Conservation (phyloP, 768 basidiomycete genomes). For the Mycena belliarum region DNA sequence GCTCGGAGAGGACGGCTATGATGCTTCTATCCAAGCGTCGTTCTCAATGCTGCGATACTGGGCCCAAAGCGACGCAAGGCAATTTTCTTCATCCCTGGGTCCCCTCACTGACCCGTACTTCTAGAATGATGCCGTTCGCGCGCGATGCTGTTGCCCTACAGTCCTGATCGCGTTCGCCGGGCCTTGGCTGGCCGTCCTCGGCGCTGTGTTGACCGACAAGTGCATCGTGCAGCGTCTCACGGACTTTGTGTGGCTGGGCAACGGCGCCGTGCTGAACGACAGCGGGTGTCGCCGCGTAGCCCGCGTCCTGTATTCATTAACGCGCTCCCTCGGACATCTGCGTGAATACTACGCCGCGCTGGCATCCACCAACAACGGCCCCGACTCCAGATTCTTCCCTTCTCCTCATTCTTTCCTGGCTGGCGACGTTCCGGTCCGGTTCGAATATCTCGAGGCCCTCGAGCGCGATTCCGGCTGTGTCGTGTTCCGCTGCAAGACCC, state of each 20-base stretch:
- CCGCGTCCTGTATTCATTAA: conserved; percentile 20
- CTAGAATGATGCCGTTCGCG: conserved; percentile 11
- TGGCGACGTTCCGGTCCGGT: neutral
- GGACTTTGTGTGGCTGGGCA: conserved; percentile 31
- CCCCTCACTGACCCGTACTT: neutral
- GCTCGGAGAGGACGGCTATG: conserved; percentile 30
- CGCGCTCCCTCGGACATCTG: conserved; percentile 10
- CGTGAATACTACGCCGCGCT: conserved; percentile 22
- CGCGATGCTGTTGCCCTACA: conserved; percentile 29
- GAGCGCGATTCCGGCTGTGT: conserved; percentile 23
- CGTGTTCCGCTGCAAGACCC: conserved; percentile 24
- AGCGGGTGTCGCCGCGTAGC: conserved; percentile 18
- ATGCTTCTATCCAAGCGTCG: conserved; percentile 31
- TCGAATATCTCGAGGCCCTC: conserved; percentile 25
- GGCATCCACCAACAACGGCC: neutral
- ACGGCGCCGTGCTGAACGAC: conserved; percentile 14
- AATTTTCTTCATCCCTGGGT: neutral
- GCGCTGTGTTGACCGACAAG: conserved; percentile 29
- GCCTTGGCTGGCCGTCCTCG: conserved; percentile 33
- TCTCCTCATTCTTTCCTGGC: conserved; percentile 5
- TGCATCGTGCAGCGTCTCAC: conserved; percentile 36
- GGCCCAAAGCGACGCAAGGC: conserved; percentile 1
- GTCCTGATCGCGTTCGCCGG: conserved; percentile 32
- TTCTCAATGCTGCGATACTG: conserved; percentile 25
- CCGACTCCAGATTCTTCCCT: conserved; percentile 22